A percentile compares a stretch with the other conserved stretches of the same genome.
Conservation (phyloP, 805 yeast genomes). For the Saturnispora ahearnii region DNA sequence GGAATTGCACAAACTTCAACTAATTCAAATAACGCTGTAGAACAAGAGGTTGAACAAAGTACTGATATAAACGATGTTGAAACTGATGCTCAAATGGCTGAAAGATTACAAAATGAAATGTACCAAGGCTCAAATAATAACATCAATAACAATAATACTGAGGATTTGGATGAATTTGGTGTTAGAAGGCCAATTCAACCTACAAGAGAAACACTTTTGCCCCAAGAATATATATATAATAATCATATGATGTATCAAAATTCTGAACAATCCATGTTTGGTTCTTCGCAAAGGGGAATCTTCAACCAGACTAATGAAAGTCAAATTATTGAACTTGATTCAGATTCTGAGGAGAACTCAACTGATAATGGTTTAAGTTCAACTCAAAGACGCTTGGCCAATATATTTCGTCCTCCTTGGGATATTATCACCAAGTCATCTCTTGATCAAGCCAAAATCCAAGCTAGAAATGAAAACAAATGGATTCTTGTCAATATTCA, state of each 20-base stretch:
- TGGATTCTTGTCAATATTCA: constrained; percentile 90
- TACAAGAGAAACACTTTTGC: constrained; percentile 52
- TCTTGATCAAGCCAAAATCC: constrained; percentile 63
- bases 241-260: constrained; percentile 4
- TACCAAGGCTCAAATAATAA: constrained; percentile 31
- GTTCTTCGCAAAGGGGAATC: constrained; percentile 39
- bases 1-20: constrained; percentile 16
- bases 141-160: background rate
- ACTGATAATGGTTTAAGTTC: constrained; percentile 29
- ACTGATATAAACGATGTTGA: constrained; percentile 7
- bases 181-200: constrained; percentile 77
- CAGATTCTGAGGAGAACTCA: constrained; percentile 30
- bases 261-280: constrained; percentile 37
- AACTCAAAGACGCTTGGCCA: constrained; percentile 63
- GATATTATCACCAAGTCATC: constrained; percentile 65
- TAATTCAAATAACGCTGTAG: background rate
- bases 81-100: constrained; percentile 46
- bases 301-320: constrained; percentile 49
- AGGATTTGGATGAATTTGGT: constrained; percentile 24
- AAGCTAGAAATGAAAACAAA: constrained; percentile 55
- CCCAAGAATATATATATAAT: constrained; percentile 18
- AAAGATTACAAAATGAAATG: constrained; percentile 54
- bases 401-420: constrained; percentile 86
- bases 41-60: constrained; percentile 14
- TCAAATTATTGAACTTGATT: constrained; percentile 28